Evolutionary conservation across 345 rosid genomes (phyloP).

Genomic region (Limnanthes douglasii): DNA sequence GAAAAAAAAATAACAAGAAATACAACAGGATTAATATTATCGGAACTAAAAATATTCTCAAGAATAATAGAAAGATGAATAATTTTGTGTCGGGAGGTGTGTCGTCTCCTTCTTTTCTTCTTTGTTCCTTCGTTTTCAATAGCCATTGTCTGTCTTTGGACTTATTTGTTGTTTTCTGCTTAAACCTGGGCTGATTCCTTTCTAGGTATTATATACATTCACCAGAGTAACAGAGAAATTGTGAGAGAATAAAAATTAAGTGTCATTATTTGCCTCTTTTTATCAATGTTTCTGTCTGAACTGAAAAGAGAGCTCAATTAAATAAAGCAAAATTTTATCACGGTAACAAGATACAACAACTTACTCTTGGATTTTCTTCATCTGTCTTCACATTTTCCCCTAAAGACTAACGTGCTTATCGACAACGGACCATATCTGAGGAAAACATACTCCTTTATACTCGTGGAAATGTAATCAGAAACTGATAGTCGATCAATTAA

Average conservation of each 20-base stretch:
- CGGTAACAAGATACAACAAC: slow-evolving; percentile 2
- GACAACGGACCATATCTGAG: slow-evolving; percentile 72
- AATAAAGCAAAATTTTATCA: too few species aligned
- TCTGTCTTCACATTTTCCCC: slow-evolving; percentile 33
- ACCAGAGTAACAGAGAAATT: neutral
- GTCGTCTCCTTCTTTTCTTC: slow-evolving; percentile 58
- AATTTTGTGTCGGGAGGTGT: slow-evolving; percentile 72
- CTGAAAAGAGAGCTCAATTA: neutral
- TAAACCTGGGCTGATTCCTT: slow-evolving; percentile 68
- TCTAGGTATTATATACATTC: slow-evolving; percentile 57
- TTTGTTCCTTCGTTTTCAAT: slow-evolving; percentile 72
- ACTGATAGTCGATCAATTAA: neutral
- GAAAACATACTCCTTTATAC: slow-evolving; percentile 72
- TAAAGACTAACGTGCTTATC: slow-evolving; percentile 22
- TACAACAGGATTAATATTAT: too few species aligned
- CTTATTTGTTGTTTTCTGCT: slow-evolving; percentile 47
- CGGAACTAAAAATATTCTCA: too few species aligned
- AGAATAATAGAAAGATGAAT: too few species aligned
- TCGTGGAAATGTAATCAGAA: slow-evolving; percentile 37
- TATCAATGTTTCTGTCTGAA: too few species aligned
- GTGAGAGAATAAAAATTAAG: too few species aligned
- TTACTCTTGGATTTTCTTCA: slow-evolving; percentile 49
- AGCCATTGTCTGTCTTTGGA: slow-evolving; percentile 72
- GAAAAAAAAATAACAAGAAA: too few species aligned
- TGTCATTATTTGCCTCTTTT: too few species aligned